Base-by-base conservation (phyloP, 1,139 yeast genomes). In the Zygoascus meyerae region DNA sequence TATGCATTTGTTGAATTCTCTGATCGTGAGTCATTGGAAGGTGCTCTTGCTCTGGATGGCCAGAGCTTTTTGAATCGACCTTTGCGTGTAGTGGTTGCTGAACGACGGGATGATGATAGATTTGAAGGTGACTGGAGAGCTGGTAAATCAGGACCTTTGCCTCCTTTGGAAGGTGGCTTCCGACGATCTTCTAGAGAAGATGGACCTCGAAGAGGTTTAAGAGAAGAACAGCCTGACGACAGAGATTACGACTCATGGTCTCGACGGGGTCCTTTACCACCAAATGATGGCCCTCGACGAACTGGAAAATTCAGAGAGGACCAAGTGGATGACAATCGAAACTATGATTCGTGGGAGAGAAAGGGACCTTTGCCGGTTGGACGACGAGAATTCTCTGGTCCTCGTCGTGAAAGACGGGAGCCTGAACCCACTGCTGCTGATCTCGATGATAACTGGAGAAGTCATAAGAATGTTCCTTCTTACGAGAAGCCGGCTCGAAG, bases 1-100 rank as follows among this genome's bases (percentile, higher is more conserved):
- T 84, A 80, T 66, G 98, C 95, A 3, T 90, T 89, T 62, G 79
- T 92, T 53, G 87, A 95, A 46, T 86, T 86, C 62, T 75, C 78
- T 49, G 72, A 83, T 51, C 82, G 78, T 61, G 95, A 83, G 48
- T 86, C 84, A 62, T 74, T 86, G 63, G 81, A 75, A 53, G 76
- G 75, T 56, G 85, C 95, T 41, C 69, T 86, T 56, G 78, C 79
- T 50, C 72, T 86, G 60, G 81, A 82, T 67, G 86, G 83, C 58
- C 71, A 79, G 51, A 85, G 79, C 54, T 81, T 79, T 72, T 77
- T 79, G 65, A 95, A 85, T 57, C 68, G 79, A 52, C 71, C 74
- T 47, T 78, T 87, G 53, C 86, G 79, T 56, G 86, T 94, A 48
- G 79, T 81, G 56, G 97, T 92, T 49, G 97, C 97, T 45, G 96